A percentile compares a stretch with the other conserved stretches of the same genome.
Conservation (phyloP, 2,329 filamentous ascomycete species). For the Penicillium rolfsii region DNA sequence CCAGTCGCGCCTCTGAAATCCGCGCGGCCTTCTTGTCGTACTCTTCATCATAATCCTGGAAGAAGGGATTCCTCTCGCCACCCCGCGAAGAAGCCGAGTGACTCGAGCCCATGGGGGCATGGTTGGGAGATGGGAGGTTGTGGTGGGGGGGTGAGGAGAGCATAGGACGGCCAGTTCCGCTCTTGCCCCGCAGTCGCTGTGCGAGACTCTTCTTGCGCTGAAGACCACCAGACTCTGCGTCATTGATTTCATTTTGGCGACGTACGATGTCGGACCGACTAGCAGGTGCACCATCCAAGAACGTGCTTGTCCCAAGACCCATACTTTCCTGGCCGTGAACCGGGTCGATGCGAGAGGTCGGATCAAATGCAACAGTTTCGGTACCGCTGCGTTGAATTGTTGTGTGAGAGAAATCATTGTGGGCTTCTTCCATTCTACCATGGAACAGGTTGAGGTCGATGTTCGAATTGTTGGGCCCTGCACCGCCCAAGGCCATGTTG, state of each 20-base stretch:
- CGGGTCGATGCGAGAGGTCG: slow-evolving; percentile 66
- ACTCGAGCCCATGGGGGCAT: slow-evolving; percentile 34
- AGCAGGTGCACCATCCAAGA: slow-evolving; percentile 90
- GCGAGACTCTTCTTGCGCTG: slow-evolving; percentile 93
- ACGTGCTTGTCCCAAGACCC: slow-evolving; percentile 91
- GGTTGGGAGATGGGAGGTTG: slow-evolving; percentile 28
- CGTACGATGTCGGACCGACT: slow-evolving; percentile 77
- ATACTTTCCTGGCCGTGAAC: slow-evolving; percentile 82
- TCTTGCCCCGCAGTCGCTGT: slow-evolving; percentile 84
- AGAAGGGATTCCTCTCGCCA: slow-evolving; percentile 75
- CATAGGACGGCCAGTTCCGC: slow-evolving; percentile 61
- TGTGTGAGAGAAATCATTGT: slow-evolving; percentile 70
- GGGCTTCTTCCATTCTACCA: slow-evolving; percentile 82
- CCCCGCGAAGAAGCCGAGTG: slow-evolving; percentile 39
- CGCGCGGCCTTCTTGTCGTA: slow-evolving; percentile 66
- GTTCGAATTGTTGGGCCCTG: slow-evolving; percentile 78
- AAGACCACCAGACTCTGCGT: slow-evolving; percentile 59
- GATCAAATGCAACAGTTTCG: slow-evolving; percentile 62
- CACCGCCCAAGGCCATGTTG: slow-evolving; percentile 88
- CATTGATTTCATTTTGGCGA: slow-evolving; percentile 69
- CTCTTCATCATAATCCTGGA: slow-evolving; percentile 73
- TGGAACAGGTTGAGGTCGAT: slow-evolving; percentile 88
- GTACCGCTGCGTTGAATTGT: slow-evolving; percentile 38
- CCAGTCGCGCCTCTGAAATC: slow-evolving; percentile 54
- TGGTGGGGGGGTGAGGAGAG: slow-evolving; percentile 55